Evolutionary conservation across 176 grass and related monocot genomes (phyloP).

Genomic region (Elymus sibiricus): DNA sequence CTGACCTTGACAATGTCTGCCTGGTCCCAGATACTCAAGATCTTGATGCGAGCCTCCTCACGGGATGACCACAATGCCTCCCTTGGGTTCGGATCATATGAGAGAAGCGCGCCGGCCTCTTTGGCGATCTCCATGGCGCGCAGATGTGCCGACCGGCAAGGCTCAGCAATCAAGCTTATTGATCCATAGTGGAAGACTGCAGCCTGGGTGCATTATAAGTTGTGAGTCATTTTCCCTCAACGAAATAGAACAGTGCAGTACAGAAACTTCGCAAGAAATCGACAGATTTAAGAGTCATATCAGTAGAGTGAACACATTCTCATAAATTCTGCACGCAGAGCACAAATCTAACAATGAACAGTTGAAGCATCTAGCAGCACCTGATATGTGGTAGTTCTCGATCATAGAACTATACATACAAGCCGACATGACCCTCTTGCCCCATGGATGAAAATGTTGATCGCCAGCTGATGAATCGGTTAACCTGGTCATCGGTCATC

Average conservation of each 20-base stretch:
- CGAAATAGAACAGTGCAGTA: not conserved
- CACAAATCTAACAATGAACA: not conserved
- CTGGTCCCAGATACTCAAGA: constrained; percentile 93
- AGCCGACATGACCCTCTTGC: not conserved
- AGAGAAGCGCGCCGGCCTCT: constrained; percentile 73
- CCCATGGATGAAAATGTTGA: not conserved
- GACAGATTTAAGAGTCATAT: not conserved
- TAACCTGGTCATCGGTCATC: no score
- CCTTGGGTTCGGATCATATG: constrained; percentile 80
- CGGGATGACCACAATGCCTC: constrained; percentile 74
- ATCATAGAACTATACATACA: not conserved
- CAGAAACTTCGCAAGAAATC: not conserved
- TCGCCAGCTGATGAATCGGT: no score
- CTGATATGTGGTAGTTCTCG: not conserved
- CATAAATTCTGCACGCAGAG: not conserved
- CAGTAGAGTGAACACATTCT: not conserved
- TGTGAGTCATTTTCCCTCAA: not conserved
- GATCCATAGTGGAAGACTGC: constrained; percentile 90
- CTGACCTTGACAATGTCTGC: constrained; percentile 98
- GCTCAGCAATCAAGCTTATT: constrained; percentile 91
- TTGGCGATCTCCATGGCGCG: constrained; percentile 73
- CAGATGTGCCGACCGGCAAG: constrained; percentile 82
- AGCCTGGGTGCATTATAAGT: constrained; percentile 42
- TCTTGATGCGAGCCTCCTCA: constrained; percentile 71
- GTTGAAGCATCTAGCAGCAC: not conserved